These are phyloP conservation scores for Solanum megistacrolobum DNA, from an alignment of 257 asterid species.

Conservation along the genomic window DNA sequence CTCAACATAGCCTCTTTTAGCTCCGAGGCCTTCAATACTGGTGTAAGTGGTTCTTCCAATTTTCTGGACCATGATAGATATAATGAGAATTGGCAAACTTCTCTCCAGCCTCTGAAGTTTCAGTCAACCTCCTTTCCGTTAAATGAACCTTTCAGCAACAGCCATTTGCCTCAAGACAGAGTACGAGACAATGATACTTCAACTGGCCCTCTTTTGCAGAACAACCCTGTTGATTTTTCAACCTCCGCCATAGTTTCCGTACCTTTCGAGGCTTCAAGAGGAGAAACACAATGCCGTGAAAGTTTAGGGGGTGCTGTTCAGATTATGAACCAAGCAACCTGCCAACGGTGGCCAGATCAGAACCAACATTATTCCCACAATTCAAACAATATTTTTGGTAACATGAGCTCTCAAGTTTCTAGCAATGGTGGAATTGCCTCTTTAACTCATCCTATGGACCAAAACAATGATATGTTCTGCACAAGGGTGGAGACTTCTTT, in stretches of 20 bases:
- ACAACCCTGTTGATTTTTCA: constrained; percentile 28
- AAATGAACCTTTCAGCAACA: constrained; percentile 28
- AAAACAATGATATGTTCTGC: constrained; percentile 19
- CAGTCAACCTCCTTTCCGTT: constrained; percentile 34
- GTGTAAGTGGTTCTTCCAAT: constrained; percentile 33
- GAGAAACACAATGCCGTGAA: constrained; percentile 29
- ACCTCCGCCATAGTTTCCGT: constrained; percentile 22
- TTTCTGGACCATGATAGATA: constrained; percentile 43
- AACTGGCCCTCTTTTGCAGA: constrained; percentile 27
- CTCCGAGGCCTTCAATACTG: constrained; percentile 30
- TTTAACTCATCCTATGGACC: constrained; percentile 29
- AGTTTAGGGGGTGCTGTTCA: constrained; percentile 27
- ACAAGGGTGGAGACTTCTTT: constrained; percentile 36
- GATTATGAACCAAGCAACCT: constrained; percentile 25
- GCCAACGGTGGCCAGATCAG: constrained; percentile 36
- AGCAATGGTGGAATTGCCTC: constrained; percentile 22
- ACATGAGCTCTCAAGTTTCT: constrained; percentile 29
- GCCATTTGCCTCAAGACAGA: constrained; percentile 26
- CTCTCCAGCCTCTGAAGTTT: constrained; percentile 30
- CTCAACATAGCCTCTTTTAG: constrained; percentile 32
- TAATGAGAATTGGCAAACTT: constrained; percentile 33
- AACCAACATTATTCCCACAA: constrained; percentile 24
- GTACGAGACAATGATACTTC: constrained; percentile 32
- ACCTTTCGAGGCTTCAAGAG: constrained; percentile 38
- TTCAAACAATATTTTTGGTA: constrained; percentile 18